Evolutionary conservation across 768 basidiomycete genomes (phyloP).

Genomic region (Kwoniella sp.): DNA sequence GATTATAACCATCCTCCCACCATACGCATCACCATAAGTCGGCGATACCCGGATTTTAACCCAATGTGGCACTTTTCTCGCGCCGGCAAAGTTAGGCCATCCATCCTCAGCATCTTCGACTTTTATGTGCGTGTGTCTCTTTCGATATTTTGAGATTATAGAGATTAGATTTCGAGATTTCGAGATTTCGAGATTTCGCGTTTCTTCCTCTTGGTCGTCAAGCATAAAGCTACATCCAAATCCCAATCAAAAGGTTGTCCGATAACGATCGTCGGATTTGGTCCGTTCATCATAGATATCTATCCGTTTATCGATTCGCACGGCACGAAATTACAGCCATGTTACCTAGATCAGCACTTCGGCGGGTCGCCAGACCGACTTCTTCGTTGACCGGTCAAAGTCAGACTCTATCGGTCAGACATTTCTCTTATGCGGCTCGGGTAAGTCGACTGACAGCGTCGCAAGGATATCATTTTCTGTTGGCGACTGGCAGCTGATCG

Average conservation of each 20-base stretch:
- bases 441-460: constrained; percentile 14
- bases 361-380: constrained; percentile 10
- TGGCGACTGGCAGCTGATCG: background rate
- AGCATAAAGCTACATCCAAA: no score
- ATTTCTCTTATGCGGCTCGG: constrained; percentile 15
- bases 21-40: background rate
- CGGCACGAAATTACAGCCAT: constrained; percentile 1
- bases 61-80: constrained; percentile 8
- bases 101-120: no score
- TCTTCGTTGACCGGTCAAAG: background rate
- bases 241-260: no score
- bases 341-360: constrained; percentile 13
- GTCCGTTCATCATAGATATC: no score
- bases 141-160: no score
- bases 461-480: background rate
- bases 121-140: background rate
- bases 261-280: no score
- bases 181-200: no score
- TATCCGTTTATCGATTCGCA: no score
- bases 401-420: constrained; percentile 2
- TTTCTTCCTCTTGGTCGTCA: no score
- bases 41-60: constrained; percentile 9
- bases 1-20: background rate
- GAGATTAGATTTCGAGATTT: no score
- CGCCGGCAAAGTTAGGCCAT: no score